Evolutionary conservation across 169 alveolate species (phyloP).

Genomic region (Perkinsus chesapeaki): DNA sequence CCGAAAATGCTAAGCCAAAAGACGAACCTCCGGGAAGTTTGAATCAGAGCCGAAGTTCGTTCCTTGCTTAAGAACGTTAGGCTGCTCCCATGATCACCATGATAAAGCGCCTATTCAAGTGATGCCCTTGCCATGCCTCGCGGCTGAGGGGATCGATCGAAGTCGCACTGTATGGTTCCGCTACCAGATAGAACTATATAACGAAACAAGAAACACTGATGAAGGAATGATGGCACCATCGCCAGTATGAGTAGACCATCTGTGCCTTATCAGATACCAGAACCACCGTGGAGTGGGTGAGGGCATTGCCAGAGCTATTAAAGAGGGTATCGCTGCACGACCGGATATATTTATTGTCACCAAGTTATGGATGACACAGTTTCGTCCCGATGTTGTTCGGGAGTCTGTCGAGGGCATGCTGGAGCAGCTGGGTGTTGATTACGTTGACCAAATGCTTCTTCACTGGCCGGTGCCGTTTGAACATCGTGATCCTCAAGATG

Average conservation of each 20-base stretch:
- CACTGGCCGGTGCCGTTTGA: slow-evolving; percentile 40
- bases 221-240: too few relatives aligned
- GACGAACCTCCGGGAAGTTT: too few relatives aligned
- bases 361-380: slow-evolving; percentile 33
- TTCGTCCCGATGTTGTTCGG: slow-evolving; percentile 29
- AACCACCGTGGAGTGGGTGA: not conserved
- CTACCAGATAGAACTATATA: too few relatives aligned
- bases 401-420: slow-evolving; percentile 35
- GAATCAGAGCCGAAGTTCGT: too few relatives aligned
- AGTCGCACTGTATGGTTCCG: too few relatives aligned
- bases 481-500: not conserved
- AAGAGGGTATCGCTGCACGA: not conserved
- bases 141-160: too few relatives aligned
- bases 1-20: not conserved
- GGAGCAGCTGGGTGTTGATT: slow-evolving; percentile 32
- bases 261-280: not conserved
- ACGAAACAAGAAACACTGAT: too few relatives aligned
- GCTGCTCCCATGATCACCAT: too few relatives aligned
- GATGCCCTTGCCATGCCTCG: too few relatives aligned
- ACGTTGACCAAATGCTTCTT: slow-evolving; percentile 39
- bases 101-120: too few relatives aligned
- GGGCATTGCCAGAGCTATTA: not conserved
- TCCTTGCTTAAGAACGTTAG: too few relatives aligned
- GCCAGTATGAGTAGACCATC: too few relatives aligned
- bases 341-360: slow-evolving; percentile 38